Percentiles rank a stretch among this genome's conserved stretches.
These are phyloP conservation scores for Aspergillus fischeri DNA, from an alignment of 2,329 filamentous ascomycete genomes.

Conservation along the genomic window DNA sequence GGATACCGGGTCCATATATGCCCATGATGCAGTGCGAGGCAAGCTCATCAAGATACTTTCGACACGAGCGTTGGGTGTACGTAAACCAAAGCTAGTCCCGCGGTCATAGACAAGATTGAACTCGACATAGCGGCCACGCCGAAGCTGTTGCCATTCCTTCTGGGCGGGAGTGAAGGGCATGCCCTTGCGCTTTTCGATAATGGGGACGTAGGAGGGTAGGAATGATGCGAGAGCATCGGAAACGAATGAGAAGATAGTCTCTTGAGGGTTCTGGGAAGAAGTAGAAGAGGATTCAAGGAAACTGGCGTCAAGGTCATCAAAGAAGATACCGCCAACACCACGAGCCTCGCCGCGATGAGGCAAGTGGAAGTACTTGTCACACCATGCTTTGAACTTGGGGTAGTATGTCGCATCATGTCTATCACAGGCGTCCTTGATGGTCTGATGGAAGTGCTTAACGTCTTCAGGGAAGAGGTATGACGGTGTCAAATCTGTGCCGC, in stretches of 20 bases:
- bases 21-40: conserved; percentile 87
- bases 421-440: conserved; percentile 89
- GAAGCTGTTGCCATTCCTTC: conserved; percentile 95
- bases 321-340: conserved; percentile 95
- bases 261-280: conserved; percentile 71
- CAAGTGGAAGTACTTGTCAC: conserved; percentile 94
- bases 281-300: conserved; percentile 36
- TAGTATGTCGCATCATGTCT: conserved; percentile 90
- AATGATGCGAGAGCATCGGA: conserved; percentile 83
- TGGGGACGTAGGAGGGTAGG: conserved; percentile 84
- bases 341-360: conserved; percentile 84
- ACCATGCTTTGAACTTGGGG: conserved; percentile 95
- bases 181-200: conserved; percentile 81
- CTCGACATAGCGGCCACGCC: conserved; percentile 93
- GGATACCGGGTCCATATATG: conserved; percentile 75
- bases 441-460: conserved; percentile 92
- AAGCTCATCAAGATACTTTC: conserved; percentile 98
- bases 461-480: conserved; percentile 96
- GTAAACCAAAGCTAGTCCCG: conserved; percentile 88
- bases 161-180: conserved; percentile 83
- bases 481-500: conserved; percentile 89
- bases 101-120: conserved; percentile 98
- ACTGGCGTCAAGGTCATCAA: conserved; percentile 81
- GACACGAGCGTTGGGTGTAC: conserved; percentile 83
- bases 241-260: conserved; percentile 85